These are phyloP conservation scores for Theileria annulata DNA, from an alignment of 169 alveolate genomes.

Conservation along the genomic window DNA sequence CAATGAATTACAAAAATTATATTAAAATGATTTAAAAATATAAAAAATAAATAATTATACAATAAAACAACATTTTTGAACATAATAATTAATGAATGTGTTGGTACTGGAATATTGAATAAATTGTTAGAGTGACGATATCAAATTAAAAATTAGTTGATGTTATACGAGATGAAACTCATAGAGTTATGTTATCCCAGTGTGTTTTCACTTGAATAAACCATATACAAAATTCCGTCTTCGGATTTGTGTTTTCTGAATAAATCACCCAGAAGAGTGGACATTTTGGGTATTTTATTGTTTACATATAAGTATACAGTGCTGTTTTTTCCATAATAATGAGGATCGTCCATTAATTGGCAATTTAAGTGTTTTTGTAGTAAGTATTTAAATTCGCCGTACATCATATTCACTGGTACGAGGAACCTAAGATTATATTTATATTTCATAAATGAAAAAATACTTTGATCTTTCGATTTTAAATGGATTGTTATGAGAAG, in stretches of 20 bases:
- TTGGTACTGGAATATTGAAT: not conserved
- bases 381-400: constrained; percentile 87
- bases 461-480: constrained; percentile 36
- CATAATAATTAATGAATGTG: constrained; percentile 10
- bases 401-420: constrained; percentile 85
- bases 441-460: not conserved
- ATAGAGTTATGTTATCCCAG: constrained; percentile 31
- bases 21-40: constrained; percentile 9
- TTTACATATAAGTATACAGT: constrained; percentile 81
- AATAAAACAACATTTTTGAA: not conserved
- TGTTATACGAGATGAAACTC: not conserved
- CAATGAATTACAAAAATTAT: not conserved
- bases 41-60: constrained; percentile 10
- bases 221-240: constrained; percentile 83
- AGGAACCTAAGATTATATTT: constrained; percentile 66
- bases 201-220: constrained; percentile 78
- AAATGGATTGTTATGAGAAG: constrained; percentile 43
- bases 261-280: constrained; percentile 81
- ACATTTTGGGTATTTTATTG: constrained; percentile 79
- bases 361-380: constrained; percentile 80
- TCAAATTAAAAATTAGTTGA: constrained; percentile 3
- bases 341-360: constrained; percentile 50
- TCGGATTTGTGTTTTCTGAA: constrained; percentile 79
- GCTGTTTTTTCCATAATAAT: constrained; percentile 60
- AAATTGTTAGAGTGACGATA: not conserved